A percentile compares a stretch with the other conserved stretches of the same genome.
Conservation (phyloP, 208 protist species). For the Wallacemonas sp. region DNA sequence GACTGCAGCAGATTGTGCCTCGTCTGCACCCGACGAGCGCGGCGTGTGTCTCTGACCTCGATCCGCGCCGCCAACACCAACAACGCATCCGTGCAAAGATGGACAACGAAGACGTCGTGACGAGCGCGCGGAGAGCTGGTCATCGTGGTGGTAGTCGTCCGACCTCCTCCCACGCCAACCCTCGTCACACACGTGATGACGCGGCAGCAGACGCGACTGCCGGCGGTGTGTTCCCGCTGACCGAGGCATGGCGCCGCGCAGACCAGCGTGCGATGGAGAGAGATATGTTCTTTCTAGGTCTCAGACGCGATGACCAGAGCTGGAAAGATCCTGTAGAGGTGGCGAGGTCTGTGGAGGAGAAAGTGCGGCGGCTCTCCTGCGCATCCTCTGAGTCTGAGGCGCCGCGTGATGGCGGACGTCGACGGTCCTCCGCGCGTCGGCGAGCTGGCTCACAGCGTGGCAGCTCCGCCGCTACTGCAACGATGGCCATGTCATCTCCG, state of each 20-base stretch:
- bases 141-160: no score
- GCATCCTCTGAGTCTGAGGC: no score
- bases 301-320: not conserved
- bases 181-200: no score
- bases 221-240: constrained; percentile 3
- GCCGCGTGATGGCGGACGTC: no score
- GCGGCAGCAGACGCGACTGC: not conserved
- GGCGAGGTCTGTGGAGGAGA: not conserved
- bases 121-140: no score
- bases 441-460: not conserved
- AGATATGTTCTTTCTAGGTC: not conserved
- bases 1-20: constrained; percentile 17
- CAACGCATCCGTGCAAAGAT: not conserved
- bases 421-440: no score
- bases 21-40: constrained; percentile 8
- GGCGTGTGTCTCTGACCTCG: not conserved
- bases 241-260: constrained; percentile 5
- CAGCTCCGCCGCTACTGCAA: not conserved
- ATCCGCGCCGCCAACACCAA: not conserved
- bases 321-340: not conserved
- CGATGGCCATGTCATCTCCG: no score
- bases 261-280: not conserved
- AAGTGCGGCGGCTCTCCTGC: not conserved
- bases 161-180: no score
- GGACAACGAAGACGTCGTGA: no score